phyloP scores from a whole-genome alignment of 164 flowering plant genomes.

The Warburgia ugandensis region DNA sequence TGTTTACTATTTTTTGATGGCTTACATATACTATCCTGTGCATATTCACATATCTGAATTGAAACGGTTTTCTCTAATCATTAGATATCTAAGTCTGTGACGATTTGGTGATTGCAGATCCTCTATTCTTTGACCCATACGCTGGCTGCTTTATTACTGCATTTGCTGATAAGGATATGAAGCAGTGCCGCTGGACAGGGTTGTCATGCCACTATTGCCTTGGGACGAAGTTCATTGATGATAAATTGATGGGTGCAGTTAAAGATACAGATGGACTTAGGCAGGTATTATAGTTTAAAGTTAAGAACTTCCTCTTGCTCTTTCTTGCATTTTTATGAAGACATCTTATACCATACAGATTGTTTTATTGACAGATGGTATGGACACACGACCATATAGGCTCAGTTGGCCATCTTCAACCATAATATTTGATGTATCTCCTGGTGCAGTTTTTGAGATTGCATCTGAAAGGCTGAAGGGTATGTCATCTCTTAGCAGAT shows the following conservation, averaged over 20 bases:
- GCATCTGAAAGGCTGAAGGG: constrained; percentile 67
- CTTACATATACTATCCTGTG: too few species aligned
- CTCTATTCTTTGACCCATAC: constrained; percentile 74
- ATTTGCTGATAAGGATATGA: constrained; percentile 17
- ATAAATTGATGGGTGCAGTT: constrained; percentile 42
- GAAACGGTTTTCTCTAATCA: too few species aligned
- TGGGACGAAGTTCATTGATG: constrained; percentile 84
- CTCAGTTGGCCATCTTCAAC: constrained; percentile 78
- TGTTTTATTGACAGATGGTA: constrained; percentile 89
- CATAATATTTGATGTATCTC: constrained; percentile 68
- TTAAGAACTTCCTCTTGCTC: too few species aligned
- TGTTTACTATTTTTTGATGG: too few species aligned
- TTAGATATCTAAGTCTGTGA: too few species aligned
- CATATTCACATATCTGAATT: too few species aligned
- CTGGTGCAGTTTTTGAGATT: constrained; percentile 32
- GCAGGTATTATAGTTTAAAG: constrained; percentile 69
- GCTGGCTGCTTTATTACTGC: constrained; percentile 53
- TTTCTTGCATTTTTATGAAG: not conserved
- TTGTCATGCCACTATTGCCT: constrained; percentile 42
- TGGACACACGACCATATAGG: constrained; percentile 88
- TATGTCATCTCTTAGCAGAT: too few species aligned
- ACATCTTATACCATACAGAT: constrained; percentile 41
- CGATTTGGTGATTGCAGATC: constrained; percentile 55
- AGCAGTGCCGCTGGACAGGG: constrained; percentile 8
- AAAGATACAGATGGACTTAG: constrained; percentile 42